phyloP scores from a whole-genome alignment of 768 basidiomycete species.

The Rhizopogon roseolus region DNA sequence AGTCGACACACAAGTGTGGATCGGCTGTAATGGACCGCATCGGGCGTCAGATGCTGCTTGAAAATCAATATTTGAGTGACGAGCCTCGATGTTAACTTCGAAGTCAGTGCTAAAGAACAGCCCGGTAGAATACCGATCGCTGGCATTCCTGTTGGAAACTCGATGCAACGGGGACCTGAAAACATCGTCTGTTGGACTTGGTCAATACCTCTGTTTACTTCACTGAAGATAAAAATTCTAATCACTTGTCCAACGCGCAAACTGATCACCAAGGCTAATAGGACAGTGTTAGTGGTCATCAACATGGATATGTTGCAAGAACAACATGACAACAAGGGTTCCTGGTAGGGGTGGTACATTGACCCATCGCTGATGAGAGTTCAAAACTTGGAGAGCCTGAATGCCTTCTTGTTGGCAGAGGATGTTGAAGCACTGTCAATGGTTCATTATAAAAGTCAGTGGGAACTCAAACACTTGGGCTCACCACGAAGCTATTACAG shows the following conservation, averaged over 20 bases:
- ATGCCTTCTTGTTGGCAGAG: conserved; percentile 67
- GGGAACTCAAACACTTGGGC: conserved; percentile 1
- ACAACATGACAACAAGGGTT: conserved; percentile 57
- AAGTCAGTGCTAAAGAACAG: conserved; percentile 89
- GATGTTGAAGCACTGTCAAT: conserved; percentile 78
- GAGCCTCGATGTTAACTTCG: conserved; percentile 67
- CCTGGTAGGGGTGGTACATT: conserved; percentile 49
- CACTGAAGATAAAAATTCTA: not conserved
- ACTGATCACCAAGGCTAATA: conserved; percentile 55
- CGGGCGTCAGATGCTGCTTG: not conserved
- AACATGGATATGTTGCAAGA: not conserved
- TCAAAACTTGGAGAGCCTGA: conserved; percentile 50
- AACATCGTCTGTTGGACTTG: conserved; percentile 41
- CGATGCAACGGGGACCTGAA: conserved; percentile 63
- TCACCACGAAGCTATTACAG: conserved; percentile 55
- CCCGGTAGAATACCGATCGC: conserved; percentile 77
- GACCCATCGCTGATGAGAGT: conserved; percentile 48
- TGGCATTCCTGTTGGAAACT: conserved; percentile 72
- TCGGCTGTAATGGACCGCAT: conserved; percentile 21
- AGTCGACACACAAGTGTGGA: conserved; percentile 44
- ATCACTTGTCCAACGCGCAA: conserved; percentile 63
- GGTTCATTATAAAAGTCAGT: not conserved
- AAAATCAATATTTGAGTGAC: conserved; percentile 7
- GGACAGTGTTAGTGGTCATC: not conserved
- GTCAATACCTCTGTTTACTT: not conserved